Base-by-base conservation (phyloP, 1,284 basidiomycete species). In the Jaminaea rosea region DNA sequence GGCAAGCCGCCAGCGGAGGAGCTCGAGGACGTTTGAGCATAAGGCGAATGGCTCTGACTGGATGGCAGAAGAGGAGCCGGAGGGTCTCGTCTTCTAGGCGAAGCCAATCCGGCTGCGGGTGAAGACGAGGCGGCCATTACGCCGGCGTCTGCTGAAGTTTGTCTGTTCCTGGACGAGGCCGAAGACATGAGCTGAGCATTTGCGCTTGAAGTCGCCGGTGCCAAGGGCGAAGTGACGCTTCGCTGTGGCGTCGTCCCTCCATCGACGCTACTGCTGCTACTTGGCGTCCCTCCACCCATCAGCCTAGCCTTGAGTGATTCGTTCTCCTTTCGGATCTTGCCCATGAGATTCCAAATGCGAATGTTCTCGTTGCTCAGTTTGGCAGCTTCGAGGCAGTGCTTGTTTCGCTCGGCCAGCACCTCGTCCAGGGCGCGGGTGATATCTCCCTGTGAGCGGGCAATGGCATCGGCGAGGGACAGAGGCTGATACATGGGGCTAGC, bases 281-380 rank as follows among this genome's bases (percentile, higher is more conserved):
- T n/a, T n/a, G 29, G 15, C 29, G 15, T 31, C 9, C 15, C 29
- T 31, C 29, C 29, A 31, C 9, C 29, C 29, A 31, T n/a, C n/a
- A n/a, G n/a, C n/a, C n/a, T n/a, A n/a, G 57, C 61, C 41, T 63
- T 69, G 50, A 67, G 58, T 15, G 46, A 52, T 26, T 69, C 67
- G 46, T 69, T 69, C 51, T 67, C 65, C 39, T 63, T 63, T 39
- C 64, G 52, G 31, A 67, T 66, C 10, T 60, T 55, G 17, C 62
- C 63, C 61, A 69, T 62, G 26, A 69, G 53, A 19, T 62, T 68
- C 67, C 67, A 69, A 46, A 69, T 63, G n/a, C 65, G 53, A 1
- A 65, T 56, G 24, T 69, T 69, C 28, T 69, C 67, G n/a, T 53
- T 60, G 9, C 53, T 54, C 27, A 69, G 59, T 50, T 67, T 67